Evolutionary conservation across 331 rosid genomes (phyloP), one percentile per base, ranked within the genome.

Genomic region (Rosa hybrid): DNA sequence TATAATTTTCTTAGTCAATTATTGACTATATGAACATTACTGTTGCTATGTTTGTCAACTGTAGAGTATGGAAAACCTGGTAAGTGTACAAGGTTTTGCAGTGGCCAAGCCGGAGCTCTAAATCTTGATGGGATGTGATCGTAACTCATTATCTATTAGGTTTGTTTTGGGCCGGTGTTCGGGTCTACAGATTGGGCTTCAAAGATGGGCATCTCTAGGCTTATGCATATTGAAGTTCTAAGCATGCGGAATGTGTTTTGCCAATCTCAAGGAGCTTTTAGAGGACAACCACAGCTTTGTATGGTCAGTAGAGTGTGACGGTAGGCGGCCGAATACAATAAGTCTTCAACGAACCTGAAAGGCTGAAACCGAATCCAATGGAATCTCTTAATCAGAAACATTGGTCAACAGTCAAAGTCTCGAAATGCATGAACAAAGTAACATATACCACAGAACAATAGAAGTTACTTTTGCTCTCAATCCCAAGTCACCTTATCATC

Each of bases 401-500:
- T 5, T 3, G 7, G 49, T 41, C 25, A 8, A 3, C 49, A 18
- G 50, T 68, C 72, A 68, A 68, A 68, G 50, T 7, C 72, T 68
- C 72, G 50, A 68, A 41, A 27, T 45, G 75, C 41, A 72, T 18
- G 21, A 18, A 16, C 25, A 17, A 54, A 53, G 77, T 73, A 0
- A 73, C 30, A n/a, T n/a, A 51, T 16, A 38, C 12, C n/a, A 57
- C 2, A 73, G 46, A 73, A 73, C 41, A 73, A 73, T 51, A 10
- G 49, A 73, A 50, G 8, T 68, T 75, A 67, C 46, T 27, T 45
- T 45, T 67, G 74, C 44, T 39, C 30, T 65, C 70, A 74, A 73
- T 75, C 75, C 53, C 70, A 65, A 67, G n/a, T 38, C 16, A 42
- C 57, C 80, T 56, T 44, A 34, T 65, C 54, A 21, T 57, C 78